These are phyloP conservation scores for Cyamopsis tetragonoloba DNA, from an alignment of 306 rosid species.

Conservation along the genomic window DNA sequence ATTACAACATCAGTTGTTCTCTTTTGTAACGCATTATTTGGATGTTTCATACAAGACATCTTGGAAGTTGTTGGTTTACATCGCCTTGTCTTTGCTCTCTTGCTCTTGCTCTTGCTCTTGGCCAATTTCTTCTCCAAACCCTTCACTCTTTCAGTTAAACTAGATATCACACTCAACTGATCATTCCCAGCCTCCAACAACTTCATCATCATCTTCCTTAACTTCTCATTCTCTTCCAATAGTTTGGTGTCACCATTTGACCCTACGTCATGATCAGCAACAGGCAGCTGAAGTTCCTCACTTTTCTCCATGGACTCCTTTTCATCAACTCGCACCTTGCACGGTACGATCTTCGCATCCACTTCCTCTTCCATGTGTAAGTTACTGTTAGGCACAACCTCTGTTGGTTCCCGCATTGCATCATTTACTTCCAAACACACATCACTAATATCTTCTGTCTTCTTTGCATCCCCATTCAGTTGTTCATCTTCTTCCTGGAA, in stretches of 20 bases:
- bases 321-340: not conserved
- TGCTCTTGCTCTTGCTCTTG: slow-evolving; percentile 30
- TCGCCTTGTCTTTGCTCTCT: slow-evolving; percentile 31
- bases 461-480: not conserved
- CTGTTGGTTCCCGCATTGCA: not conserved
- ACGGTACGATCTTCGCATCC: not conserved
- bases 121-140: slow-evolving; percentile 64
- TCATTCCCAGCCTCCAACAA: slow-evolving; percentile 60
- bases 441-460: no score
- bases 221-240: slow-evolving; percentile 51
- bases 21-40: not conserved
- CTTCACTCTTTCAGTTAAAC: slow-evolving; percentile 55
- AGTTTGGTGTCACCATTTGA: slow-evolving; percentile 18
- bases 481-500: slow-evolving; percentile 9
- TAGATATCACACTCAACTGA: slow-evolving; percentile 54
- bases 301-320: not conserved
- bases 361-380: not conserved
- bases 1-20: not conserved
- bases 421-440: not conserved
- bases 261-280: not conserved
- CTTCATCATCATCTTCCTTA: slow-evolving; percentile 54
- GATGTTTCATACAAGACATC: not conserved
- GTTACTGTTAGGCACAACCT: not conserved
- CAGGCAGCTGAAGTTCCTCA: not conserved
- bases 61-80: slow-evolving; percentile 17